Percentiles rank a stretch among this genome's conserved stretches.
Evolutionary conservation across 331 rosid species (phyloP).

Genomic region (Phaseolus coccineus): DNA sequence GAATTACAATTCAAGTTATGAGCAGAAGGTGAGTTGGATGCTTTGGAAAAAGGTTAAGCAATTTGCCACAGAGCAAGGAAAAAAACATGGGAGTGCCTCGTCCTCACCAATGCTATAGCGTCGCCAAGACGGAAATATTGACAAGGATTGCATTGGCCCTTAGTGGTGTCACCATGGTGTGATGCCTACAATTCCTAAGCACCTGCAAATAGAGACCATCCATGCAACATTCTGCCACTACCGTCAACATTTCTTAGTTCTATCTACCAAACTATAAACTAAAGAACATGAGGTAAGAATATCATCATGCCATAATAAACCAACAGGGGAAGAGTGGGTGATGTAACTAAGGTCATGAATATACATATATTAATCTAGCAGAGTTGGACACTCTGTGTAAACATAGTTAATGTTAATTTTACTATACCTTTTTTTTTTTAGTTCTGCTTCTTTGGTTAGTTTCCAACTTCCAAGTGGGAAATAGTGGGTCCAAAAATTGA

Average conservation of each 20-base stretch:
- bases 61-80: not conserved
- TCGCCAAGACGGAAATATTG: slow-evolving; percentile 32
- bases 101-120: slow-evolving; percentile 16
- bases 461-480: not conserved
- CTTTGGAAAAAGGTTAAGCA: slow-evolving; percentile 39
- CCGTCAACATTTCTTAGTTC: slow-evolving; percentile 26
- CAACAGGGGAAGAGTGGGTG: not conserved
- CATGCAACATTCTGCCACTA: slow-evolving; percentile 50
- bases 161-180: slow-evolving; percentile 38
- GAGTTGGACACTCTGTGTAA: too few relatives aligned
- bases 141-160: slow-evolving; percentile 30
- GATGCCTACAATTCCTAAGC: slow-evolving; percentile 33
- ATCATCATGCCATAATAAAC: slow-evolving; percentile 17
- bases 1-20: slow-evolving; percentile 32
- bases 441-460: not conserved
- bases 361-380: slow-evolving; percentile 1
- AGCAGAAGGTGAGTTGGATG: slow-evolving; percentile 36
- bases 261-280: slow-evolving; percentile 23
- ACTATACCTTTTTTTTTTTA: not conserved
- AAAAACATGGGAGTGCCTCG: slow-evolving; percentile 15
- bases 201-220: slow-evolving; percentile 34
- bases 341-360: not conserved
- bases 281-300: slow-evolving; percentile 45
- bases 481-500: slow-evolving; percentile 19
- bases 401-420: not conserved